Evolutionary conservation across 2,329 filamentous ascomycete genomes (phyloP).

Genomic region (Penicillium sp.): DNA sequence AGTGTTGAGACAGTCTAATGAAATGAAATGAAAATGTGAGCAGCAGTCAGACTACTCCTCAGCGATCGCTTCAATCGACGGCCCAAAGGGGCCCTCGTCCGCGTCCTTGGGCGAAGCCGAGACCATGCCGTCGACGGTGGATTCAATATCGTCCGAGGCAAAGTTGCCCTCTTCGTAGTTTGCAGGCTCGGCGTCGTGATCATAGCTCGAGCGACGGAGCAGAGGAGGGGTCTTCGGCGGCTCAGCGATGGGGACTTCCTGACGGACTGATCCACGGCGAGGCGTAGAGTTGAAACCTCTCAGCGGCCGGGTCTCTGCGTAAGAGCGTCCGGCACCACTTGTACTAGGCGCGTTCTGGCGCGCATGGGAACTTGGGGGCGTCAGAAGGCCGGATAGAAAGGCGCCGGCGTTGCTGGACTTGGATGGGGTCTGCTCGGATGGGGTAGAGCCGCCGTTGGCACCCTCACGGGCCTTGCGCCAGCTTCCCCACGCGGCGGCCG

Average conservation of each 20-base stretch:
- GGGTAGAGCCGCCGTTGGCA: conserved; percentile 44
- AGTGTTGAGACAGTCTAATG: conserved; percentile 10
- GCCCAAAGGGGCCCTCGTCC: conserved; percentile 37
- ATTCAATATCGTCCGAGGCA: conserved; percentile 52
- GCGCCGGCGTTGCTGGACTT: conserved; percentile 59
- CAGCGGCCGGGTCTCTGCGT: conserved; percentile 40
- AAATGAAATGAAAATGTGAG: background rate
- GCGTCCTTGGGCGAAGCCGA: conserved; percentile 37
- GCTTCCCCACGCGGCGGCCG: conserved; percentile 96
- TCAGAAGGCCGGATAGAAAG: conserved; percentile 79
- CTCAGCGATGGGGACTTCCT: conserved; percentile 34
- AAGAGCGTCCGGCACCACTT: conserved; percentile 34
- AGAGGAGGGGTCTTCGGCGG: conserved; percentile 56
- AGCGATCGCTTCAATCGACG: conserved; percentile 25
- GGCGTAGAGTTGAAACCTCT: conserved; percentile 34
- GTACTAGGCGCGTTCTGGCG: conserved; percentile 61
- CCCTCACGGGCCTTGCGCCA: conserved; percentile 75
- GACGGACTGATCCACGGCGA: conserved; percentile 35
- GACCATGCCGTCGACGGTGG: conserved; percentile 47
- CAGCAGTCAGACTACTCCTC: conserved; percentile 9
- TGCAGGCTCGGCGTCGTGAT: conserved; percentile 59
- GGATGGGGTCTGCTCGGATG: conserved; percentile 60
- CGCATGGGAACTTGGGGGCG: conserved; percentile 77
- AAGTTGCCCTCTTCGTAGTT: conserved; percentile 51
- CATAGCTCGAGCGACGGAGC: conserved; percentile 58